Conservation (phyloP, 768 basidiomycete genomes). For the Russula dissimulans region DNA sequence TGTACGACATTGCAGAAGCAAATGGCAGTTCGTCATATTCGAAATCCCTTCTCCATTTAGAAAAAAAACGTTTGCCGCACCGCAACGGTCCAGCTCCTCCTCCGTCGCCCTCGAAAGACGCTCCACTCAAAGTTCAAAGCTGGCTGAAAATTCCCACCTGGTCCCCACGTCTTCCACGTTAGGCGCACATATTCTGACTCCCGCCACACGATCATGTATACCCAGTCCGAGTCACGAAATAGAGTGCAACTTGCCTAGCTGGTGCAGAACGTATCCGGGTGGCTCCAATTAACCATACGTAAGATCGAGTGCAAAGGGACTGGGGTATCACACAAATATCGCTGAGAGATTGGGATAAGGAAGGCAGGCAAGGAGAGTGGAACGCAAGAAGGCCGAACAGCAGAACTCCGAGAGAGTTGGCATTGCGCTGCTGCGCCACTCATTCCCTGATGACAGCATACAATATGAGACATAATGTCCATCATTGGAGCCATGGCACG, state of each 20-base stretch:
- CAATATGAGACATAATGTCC: not conserved
- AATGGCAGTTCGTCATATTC: not conserved
- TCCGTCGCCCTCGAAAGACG: slow-evolving; percentile 1
- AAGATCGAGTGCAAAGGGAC: not conserved
- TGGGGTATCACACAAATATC: not conserved
- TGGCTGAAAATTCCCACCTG: slow-evolving; percentile 12
- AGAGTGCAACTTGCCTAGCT: slow-evolving; percentile 1
- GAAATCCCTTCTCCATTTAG: not conserved
- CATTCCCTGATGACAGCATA: not conserved
- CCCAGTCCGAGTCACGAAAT: slow-evolving; percentile 1
- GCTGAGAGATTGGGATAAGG: not conserved
- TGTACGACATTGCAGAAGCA: slow-evolving; percentile 1
- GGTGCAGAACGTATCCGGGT: not conserved
- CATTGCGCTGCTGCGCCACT: not conserved
- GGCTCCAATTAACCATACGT: not conserved
- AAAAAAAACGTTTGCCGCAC: not conserved
- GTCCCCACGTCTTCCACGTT: not conserved
- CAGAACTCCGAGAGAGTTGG: not conserved
- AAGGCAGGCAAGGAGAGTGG: not conserved
- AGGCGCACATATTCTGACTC: not conserved
- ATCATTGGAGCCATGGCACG: no score
- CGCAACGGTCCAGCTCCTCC: not conserved
- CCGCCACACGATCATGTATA: slow-evolving; percentile 1
- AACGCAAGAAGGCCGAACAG: not conserved
- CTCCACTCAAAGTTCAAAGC: slow-evolving; percentile 12